These are phyloP conservation scores for Penicillium tannophilum DNA, from an alignment of 495 filamentous ascomycete species.

Conservation along the genomic window DNA sequence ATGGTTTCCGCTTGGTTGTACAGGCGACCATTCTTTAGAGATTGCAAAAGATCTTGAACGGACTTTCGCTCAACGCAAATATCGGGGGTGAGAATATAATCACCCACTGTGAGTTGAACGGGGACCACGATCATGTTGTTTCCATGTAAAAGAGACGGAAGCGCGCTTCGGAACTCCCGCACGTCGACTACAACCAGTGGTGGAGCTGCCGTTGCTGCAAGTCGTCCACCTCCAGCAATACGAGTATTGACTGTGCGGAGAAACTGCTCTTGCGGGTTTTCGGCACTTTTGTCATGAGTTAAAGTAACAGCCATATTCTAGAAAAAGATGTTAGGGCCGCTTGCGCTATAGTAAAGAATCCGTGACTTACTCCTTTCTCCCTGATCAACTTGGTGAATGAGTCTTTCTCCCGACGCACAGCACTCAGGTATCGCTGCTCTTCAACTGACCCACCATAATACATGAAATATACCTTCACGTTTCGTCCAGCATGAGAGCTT, in stretches of 20 bases:
- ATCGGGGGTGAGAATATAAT: slow-evolving; percentile 88
- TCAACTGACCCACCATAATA: slow-evolving; percentile 95
- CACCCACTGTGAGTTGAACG: slow-evolving; percentile 93
- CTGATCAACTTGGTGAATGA: slow-evolving; percentile 91
- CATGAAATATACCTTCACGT: slow-evolving; percentile 91
- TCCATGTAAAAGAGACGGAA: slow-evolving; percentile 89
- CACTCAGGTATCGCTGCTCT: slow-evolving; percentile 90
- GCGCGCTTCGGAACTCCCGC: slow-evolving; percentile 89
- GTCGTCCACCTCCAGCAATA: slow-evolving; percentile 88
- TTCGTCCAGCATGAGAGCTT: slow-evolving; percentile 85
- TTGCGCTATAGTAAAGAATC: slow-evolving; percentile 4
- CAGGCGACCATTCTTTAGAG: slow-evolving; percentile 86
- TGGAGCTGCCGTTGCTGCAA: slow-evolving; percentile 87
- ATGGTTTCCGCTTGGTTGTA: slow-evolving; percentile 93
- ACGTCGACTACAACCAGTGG: slow-evolving; percentile 93
- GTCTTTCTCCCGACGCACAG: slow-evolving; percentile 90
- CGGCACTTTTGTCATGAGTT: slow-evolving; percentile 68
- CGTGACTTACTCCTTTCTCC: slow-evolving; percentile 68
- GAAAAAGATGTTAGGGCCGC: background rate
- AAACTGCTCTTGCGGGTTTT: slow-evolving; percentile 90
- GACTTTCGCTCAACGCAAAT: slow-evolving; percentile 96
- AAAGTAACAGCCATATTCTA: slow-evolving; percentile 86
- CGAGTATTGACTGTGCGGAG: slow-evolving; percentile 94
- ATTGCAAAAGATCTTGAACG: slow-evolving; percentile 84
- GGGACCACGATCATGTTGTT: slow-evolving; percentile 83